Percentiles rank a stretch among this genome's conserved stretches.
These are phyloP conservation scores for Breynia disticha DNA, from an alignment of 441 rosid genomes.

Conservation along the genomic window DNA sequence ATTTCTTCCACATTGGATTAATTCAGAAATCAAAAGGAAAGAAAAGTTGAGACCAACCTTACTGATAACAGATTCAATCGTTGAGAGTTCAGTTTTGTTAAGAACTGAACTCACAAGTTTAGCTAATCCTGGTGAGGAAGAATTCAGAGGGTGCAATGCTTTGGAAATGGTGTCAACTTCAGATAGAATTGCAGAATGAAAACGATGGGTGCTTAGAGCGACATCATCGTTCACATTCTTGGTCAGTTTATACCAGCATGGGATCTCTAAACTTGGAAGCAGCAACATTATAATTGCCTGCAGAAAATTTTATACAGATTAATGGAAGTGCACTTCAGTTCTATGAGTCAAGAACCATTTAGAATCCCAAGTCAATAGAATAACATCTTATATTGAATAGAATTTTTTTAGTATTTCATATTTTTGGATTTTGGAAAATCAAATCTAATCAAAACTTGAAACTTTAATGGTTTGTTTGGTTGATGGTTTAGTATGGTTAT, in stretches of 20 bases:
- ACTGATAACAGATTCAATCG: constrained; percentile 14
- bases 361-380: too few species aligned
- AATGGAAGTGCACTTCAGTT: too few species aligned
- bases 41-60: constrained; percentile 20
- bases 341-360: too few species aligned
- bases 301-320: neutral
- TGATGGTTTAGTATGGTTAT: too few species aligned
- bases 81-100: constrained; percentile 16
- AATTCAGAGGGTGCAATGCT: constrained; percentile 21
- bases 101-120: constrained; percentile 28
- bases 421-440: too few species aligned
- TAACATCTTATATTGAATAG: too few species aligned
- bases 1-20: neutral
- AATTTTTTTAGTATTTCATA: too few species aligned
- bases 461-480: too few species aligned
- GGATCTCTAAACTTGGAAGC: constrained; percentile 24
- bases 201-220: constrained; percentile 10
- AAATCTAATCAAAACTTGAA: too few species aligned
- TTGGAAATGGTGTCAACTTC: constrained; percentile 29
- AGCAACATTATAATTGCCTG: constrained; percentile 32
- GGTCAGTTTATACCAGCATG: constrained; percentile 29
- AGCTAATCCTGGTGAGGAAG: constrained; percentile 33
- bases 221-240: constrained; percentile 18
- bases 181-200: constrained; percentile 23
- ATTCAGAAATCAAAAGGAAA: neutral